A percentile compares a stretch with the other conserved stretches of the same genome.
These are phyloP conservation scores for Eucalyptus fibrosa DNA, from an alignment of 345 rosid species.

Conservation along the genomic window DNA sequence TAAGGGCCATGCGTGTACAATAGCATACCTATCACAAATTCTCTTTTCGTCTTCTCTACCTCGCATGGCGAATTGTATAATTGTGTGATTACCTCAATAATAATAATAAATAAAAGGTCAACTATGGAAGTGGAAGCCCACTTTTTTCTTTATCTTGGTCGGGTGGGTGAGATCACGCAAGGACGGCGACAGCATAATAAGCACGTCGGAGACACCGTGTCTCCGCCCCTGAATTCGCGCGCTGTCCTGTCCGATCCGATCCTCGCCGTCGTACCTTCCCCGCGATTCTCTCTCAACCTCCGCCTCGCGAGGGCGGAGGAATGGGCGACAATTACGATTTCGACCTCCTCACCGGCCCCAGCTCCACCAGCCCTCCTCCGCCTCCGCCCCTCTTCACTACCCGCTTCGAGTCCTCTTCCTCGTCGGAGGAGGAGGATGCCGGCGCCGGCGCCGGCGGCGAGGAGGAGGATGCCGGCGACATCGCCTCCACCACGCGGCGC, in stretches of 20 bases:
- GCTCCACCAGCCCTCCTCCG: neutral
- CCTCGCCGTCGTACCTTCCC: neutral
- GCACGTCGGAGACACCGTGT: neutral
- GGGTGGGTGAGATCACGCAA: neutral
- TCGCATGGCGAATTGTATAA: no score
- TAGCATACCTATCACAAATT: neutral
- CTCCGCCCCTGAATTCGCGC: neutral
- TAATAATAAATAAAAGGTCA: neutral
- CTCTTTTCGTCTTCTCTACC: neutral
- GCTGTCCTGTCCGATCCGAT: neutral
- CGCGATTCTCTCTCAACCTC: neutral
- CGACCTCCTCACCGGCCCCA: neutral
- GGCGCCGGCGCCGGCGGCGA: conserved; percentile 20
- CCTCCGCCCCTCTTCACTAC: conserved; percentile 27
- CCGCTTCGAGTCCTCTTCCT: conserved; percentile 27
- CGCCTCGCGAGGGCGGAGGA: neutral
- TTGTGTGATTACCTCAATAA: no score
- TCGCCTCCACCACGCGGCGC: conserved; percentile 48
- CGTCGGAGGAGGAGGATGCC: neutral
- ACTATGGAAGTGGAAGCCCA: neutral
- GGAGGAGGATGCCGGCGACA: conserved; percentile 6
- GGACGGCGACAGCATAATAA: neutral
- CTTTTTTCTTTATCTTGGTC: neutral
- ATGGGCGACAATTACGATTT: neutral
- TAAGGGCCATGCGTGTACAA: neutral